phyloP scores from a whole-genome alignment of 257 asterid species.

The Euphrasia confusa region DNA sequence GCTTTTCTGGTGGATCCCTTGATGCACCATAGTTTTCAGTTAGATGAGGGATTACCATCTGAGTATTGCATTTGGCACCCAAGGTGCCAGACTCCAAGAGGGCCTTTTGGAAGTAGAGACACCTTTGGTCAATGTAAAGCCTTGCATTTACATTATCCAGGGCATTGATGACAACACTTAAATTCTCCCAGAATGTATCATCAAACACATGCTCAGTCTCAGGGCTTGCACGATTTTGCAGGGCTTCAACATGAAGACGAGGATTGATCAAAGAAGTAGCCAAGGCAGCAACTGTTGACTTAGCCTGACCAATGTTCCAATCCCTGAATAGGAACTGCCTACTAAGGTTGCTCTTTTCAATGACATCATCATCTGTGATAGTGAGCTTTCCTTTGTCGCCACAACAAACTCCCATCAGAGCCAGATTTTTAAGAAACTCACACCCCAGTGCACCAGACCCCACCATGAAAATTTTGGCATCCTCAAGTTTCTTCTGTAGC shows the following conservation, averaged over 20 bases:
- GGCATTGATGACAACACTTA: conserved; percentile 39
- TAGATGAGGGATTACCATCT: conserved; percentile 43
- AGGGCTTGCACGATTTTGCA: conserved; percentile 43
- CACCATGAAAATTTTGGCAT: conserved; percentile 37
- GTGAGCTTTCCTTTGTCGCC: conserved; percentile 42
- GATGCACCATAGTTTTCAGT: conserved; percentile 50
- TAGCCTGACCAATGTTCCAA: conserved; percentile 56
- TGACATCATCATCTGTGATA: conserved; percentile 51
- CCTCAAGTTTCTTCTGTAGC: conserved; percentile 48
- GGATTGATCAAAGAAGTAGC: conserved; percentile 43
- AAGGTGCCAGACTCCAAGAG: conserved; percentile 46
- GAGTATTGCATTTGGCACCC: conserved; percentile 51
- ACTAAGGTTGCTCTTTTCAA: conserved; percentile 51
- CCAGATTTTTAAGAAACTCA: conserved; percentile 46
- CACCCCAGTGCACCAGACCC: conserved; percentile 58
- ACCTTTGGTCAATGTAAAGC: conserved; percentile 43
- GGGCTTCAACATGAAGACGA: conserved; percentile 32
- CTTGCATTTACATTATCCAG: conserved; percentile 44
- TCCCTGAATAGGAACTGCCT: conserved; percentile 53
- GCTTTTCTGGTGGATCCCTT: conserved; percentile 46
- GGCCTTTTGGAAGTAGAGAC: conserved; percentile 42
- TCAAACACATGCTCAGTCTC: conserved; percentile 40
- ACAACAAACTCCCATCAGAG: conserved; percentile 49
- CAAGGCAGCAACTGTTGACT: conserved; percentile 50
- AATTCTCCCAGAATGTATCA: conserved; percentile 48